Evolutionary conservation across 2,329 filamentous ascomycete species (phyloP).

Genomic region (Claviceps citrina): DNA sequence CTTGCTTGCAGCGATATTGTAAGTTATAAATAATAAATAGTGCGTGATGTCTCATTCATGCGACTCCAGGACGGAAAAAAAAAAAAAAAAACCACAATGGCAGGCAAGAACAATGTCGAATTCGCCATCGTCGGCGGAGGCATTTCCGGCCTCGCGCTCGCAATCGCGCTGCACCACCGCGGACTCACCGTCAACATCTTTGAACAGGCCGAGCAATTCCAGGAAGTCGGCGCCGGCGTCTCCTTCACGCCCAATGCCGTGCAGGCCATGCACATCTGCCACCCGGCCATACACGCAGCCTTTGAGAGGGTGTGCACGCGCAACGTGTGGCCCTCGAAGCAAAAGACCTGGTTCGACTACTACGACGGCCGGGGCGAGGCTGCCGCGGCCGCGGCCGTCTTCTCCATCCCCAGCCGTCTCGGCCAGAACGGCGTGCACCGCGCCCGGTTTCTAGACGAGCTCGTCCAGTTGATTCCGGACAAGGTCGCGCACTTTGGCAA

Average conservation of each 20-base stretch:
- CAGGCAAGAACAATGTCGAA: background rate
- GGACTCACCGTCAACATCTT: constrained; percentile 28
- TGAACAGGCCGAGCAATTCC: constrained; percentile 27
- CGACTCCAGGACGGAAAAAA: no score
- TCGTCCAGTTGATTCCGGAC: constrained; percentile 22
- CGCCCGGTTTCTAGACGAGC: constrained; percentile 24
- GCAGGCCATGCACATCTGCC: constrained; percentile 25
- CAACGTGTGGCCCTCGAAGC: constrained; percentile 4
- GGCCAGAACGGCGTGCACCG: constrained; percentile 20
- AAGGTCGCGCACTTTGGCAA: constrained; percentile 20
- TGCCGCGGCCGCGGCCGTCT: background rate
- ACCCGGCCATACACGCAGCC: constrained; percentile 21
- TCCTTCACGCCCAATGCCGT: constrained; percentile 37
- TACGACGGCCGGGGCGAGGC: constrained; percentile 8
- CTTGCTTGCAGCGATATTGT: no score
- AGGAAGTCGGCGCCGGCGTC: constrained; percentile 36
- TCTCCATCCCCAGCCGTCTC: constrained; percentile 6
- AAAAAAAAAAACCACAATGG: background rate
- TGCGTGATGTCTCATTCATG: no score
- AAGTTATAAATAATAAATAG: no score
- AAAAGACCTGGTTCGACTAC: constrained; percentile 6
- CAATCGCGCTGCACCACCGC: constrained; percentile 29
- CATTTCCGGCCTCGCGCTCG: constrained; percentile 34
- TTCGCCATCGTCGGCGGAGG: constrained; percentile 34
- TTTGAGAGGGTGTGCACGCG: constrained; percentile 6